These are phyloP conservation scores for Diaporthe humulicola DNA, from an alignment of 2,329 filamentous ascomycete genomes.

Conservation along the genomic window DNA sequence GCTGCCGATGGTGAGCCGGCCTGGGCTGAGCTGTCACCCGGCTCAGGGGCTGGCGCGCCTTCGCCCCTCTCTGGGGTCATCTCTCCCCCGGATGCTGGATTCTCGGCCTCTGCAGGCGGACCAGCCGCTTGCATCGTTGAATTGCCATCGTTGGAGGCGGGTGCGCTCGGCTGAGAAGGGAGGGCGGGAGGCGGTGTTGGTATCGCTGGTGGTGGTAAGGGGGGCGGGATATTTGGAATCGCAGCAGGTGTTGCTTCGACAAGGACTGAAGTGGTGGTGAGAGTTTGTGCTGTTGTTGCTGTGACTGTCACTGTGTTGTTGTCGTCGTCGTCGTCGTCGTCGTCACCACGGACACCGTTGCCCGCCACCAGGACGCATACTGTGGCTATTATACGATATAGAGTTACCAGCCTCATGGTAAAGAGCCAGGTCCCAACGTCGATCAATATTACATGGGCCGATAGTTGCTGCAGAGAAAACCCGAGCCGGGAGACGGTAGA, in stretches of 20 bases:
- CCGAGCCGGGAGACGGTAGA: conserved; percentile 1
- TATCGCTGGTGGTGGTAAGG: not conserved
- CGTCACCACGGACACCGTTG: not conserved
- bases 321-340: conserved; percentile 3
- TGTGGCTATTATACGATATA: conserved; percentile 15
- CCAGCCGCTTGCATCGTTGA: conserved; percentile 14
- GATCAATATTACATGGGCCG: not conserved
- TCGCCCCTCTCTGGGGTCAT: not conserved
- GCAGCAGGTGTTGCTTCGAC: conserved; percentile 1
- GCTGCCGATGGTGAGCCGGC: not conserved
- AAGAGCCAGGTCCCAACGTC: not conserved
- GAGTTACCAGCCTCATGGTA: conserved; percentile 23
- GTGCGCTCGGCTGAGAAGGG: not conserved
- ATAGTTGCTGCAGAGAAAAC: not conserved
- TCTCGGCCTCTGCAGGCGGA: conserved; percentile 1
- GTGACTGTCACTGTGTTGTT: conserved; percentile 8
- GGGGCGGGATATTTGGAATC: not conserved
- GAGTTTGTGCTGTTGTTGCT: not conserved
- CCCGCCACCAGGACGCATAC: conserved; percentile 17
- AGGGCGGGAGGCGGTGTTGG: not conserved
- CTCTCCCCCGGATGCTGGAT: not conserved
- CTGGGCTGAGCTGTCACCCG: not conserved
- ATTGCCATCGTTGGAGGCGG: not conserved
- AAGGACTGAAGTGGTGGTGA: not conserved
- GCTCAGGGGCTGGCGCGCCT: not conserved